phyloP scores from a whole-genome alignment of 129 eudicot species.

The Rutidosis leptorrhynchoides region DNA sequence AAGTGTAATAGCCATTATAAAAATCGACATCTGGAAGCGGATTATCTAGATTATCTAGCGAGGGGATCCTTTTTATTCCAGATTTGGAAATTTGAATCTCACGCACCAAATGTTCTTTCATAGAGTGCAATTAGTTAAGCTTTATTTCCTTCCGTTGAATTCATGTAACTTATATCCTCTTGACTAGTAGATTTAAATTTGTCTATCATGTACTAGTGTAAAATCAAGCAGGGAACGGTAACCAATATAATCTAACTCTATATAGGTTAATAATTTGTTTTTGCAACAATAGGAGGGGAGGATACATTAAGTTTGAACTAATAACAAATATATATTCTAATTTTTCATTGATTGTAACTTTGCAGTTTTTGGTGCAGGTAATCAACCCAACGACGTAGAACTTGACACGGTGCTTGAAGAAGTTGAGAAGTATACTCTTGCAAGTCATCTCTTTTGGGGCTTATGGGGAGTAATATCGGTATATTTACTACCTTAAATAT shows the following conservation, averaged over 20 bases:
- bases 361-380: conserved; percentile 44
- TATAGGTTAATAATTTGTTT: background rate
- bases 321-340: background rate
- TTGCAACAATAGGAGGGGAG: background rate
- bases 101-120: conserved; percentile 4
- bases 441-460: conserved; percentile 92
- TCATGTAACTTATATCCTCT: background rate
- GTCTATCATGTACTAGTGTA: background rate
- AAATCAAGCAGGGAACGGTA: background rate
- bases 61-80: background rate
- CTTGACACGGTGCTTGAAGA: conserved; percentile 51
- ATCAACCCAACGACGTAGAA: conserved; percentile 44
- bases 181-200: background rate
- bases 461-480: conserved; percentile 99
- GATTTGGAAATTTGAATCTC: background rate
- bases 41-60: background rate
- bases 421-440: conserved; percentile 78
- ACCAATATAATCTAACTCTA: background rate
- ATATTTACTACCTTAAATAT: conserved; percentile 21
- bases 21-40: conserved; percentile 8
- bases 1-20: background rate
- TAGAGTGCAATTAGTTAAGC: background rate
- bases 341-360: conserved; percentile 4
- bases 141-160: background rate
- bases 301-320: conserved; percentile 5